Evolutionary conservation across 2,329 filamentous ascomycete species (phyloP).

Genomic region (Endothia cerciana): DNA sequence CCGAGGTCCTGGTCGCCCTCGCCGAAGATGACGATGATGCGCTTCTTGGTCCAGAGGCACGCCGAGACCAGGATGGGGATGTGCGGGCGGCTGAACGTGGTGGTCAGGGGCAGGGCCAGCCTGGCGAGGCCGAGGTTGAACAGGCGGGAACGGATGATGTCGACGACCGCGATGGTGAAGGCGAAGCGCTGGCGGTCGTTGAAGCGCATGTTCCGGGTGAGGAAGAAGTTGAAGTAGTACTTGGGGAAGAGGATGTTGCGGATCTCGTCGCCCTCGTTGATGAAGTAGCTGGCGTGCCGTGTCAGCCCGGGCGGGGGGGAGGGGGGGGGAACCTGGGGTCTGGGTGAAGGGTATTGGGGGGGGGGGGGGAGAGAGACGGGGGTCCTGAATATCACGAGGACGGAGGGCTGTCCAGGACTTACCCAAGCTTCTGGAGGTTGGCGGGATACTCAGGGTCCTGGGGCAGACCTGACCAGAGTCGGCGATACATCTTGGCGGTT

Average conservation of each 20-base stretch:
- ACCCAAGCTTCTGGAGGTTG: conserved; percentile 75
- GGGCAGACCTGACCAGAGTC: conserved; percentile 70
- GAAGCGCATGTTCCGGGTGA: conserved; percentile 73
- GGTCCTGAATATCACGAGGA: too few species aligned
- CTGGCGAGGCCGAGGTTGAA: conserved; percentile 61
- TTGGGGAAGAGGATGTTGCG: conserved; percentile 69
- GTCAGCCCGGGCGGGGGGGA: neutral
- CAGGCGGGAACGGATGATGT: conserved; percentile 67
- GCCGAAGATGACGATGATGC: conserved; percentile 75
- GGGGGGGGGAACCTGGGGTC: too few species aligned
- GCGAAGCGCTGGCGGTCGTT: conserved; percentile 76
- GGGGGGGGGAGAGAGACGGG: too few species aligned
- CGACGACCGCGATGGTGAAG: conserved; percentile 72
- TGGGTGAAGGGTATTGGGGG: too few species aligned
- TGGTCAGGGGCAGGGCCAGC: conserved; percentile 62
- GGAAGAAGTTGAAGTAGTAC: conserved; percentile 73
- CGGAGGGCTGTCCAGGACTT: conserved; percentile 35
- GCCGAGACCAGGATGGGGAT: conserved; percentile 68
- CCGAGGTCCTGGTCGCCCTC: conserved; percentile 74
- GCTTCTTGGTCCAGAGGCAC: conserved; percentile 58
- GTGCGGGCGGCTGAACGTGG: conserved; percentile 53
- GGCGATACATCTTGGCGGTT: conserved; percentile 70
- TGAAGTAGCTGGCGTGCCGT: conserved; percentile 69
- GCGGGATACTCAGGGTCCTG: conserved; percentile 67
- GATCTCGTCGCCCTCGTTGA: conserved; percentile 77